phyloP scores from a whole-genome alignment of 805 yeast species.

The Candida hungchunana region DNA sequence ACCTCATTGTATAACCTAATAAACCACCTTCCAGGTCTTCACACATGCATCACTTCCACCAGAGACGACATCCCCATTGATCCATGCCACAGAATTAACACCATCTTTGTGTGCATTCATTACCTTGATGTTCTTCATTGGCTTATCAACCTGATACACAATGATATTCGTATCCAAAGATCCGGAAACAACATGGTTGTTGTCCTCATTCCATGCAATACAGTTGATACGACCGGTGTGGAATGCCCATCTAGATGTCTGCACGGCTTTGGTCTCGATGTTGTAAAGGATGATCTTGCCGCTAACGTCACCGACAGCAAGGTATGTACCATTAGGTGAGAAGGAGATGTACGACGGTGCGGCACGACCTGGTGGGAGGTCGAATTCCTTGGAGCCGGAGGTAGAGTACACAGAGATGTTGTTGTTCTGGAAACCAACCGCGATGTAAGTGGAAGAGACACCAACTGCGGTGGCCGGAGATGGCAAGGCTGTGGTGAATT shows the following conservation, averaged over 20 bases:
- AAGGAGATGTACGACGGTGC: conserved; percentile 59
- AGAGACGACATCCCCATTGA: conserved; percentile 47
- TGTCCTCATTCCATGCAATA: conserved; percentile 75
- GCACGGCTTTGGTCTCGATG: conserved; percentile 45
- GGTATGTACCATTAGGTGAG: conserved; percentile 62
- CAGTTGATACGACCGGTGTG: conserved; percentile 79
- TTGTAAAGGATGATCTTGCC: conserved; percentile 83
- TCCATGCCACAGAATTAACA: conserved; percentile 72
- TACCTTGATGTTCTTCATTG: conserved; percentile 69
- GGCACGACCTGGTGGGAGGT: conserved; percentile 48
- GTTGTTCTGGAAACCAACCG: conserved; percentile 44
- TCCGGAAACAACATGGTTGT: conserved; percentile 69
- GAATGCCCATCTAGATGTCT: conserved; percentile 93
- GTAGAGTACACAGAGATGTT: conserved; percentile 37
- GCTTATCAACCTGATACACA: conserved; percentile 73
- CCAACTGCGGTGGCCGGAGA: conserved; percentile 45
- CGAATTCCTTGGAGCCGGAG: conserved; percentile 23
- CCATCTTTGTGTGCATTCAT: conserved; percentile 89
- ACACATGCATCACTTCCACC: conserved; percentile 81
- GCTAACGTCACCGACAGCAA: conserved; percentile 82
- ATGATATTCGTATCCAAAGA: conserved; percentile 81
- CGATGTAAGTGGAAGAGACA: conserved; percentile 38
- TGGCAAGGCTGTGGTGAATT: conserved; percentile 29
- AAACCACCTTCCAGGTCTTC: conserved; percentile 57
- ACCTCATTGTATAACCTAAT: no score